Evolutionary conservation across 148 eudicot genomes (phyloP).

Genomic region (Amaranthus palmeri): DNA sequence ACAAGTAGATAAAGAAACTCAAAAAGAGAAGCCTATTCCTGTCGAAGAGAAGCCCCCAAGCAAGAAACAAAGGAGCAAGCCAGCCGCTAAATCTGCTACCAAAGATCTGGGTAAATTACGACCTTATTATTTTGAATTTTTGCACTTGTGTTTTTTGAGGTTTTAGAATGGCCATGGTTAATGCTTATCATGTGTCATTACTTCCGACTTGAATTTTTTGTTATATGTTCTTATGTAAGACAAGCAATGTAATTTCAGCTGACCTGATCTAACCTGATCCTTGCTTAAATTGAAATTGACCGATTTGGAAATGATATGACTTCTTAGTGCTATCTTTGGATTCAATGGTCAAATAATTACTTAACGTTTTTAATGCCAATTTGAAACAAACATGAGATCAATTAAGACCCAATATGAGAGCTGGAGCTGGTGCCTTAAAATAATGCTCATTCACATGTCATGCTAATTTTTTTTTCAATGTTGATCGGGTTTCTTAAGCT

Average conservation of each 20-base stretch:
- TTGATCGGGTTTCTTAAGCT: background rate
- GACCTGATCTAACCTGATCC: background rate
- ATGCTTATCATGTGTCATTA: background rate
- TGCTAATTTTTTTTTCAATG: background rate
- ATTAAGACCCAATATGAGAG: background rate
- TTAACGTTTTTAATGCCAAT: background rate
- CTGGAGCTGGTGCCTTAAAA: background rate
- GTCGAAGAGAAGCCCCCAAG: conserved; percentile 38
- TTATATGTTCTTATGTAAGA: background rate
- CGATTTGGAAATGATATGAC: background rate
- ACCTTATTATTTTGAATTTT: background rate
- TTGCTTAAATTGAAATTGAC: background rate
- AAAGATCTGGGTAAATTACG: conserved; percentile 51
- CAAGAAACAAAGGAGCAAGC: conserved; percentile 51
- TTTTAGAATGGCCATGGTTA: background rate
- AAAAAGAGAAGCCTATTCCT: conserved; percentile 28
- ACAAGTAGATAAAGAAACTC: conserved; percentile 49
- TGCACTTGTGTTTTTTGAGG: background rate
- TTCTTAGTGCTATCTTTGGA: background rate
- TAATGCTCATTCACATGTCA: background rate
- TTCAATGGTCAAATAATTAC: background rate
- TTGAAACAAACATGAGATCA: background rate
- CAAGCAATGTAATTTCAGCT: background rate
- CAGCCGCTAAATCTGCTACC: conserved; percentile 33
- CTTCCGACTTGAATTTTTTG: background rate